Conservation (phyloP, 2,329 filamentous ascomycete genomes). For the Aspergillus clavatus region DNA sequence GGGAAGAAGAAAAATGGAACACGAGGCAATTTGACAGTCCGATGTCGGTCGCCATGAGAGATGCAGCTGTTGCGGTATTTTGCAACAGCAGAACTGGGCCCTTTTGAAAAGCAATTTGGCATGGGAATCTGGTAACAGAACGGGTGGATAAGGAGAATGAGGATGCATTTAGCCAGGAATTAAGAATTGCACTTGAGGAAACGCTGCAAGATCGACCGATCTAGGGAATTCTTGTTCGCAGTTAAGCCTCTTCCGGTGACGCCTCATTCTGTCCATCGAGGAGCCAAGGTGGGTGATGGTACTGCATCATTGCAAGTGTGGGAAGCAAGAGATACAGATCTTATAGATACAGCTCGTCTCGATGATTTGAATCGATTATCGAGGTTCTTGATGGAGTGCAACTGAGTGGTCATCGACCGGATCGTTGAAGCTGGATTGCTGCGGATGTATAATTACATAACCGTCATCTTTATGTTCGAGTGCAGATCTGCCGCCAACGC, state of each 20-base stretch:
- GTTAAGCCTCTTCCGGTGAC: neutral
- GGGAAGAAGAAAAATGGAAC: constrained; percentile 10
- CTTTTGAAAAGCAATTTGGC: no score
- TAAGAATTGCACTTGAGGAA: neutral
- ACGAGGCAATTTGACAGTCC: neutral
- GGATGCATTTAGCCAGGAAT: neutral
- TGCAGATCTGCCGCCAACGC: no score
- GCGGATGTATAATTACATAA: neutral
- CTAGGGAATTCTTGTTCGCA: neutral
- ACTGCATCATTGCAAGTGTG: no score
- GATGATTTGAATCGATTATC: no score
- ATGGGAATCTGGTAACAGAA: neutral
- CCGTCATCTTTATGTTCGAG: no score
- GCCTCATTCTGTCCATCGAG: no score
- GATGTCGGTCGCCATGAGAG: neutral
- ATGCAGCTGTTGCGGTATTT: neutral
- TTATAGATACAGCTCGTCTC: no score
- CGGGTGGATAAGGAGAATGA: neutral
- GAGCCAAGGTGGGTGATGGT: no score
- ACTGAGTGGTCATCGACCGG: neutral
- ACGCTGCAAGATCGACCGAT: neutral
- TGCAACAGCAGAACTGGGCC: no score
- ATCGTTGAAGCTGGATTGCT: neutral
- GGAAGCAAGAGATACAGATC: no score
- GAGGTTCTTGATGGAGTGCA: no score